Evolutionary conservation across 2,329 filamentous ascomycete species (phyloP), one percentile per base, ranked within the genome.

Genomic region (Beauveria caledonica): DNA sequence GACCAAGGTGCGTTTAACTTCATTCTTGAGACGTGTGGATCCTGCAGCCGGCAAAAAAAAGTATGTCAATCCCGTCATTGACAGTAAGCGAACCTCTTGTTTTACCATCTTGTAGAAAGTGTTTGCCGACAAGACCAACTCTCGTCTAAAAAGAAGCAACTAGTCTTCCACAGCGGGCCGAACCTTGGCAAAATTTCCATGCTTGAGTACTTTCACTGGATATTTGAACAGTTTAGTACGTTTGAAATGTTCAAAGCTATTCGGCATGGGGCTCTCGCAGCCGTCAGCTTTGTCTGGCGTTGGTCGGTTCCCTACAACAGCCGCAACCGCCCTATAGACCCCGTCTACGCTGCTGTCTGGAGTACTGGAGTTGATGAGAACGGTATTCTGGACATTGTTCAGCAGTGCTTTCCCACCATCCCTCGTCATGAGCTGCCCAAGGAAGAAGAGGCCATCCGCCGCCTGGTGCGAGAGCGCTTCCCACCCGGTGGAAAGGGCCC

Each of bases 301-400:
- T 66, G 64, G 63, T 64, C 64, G 7, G 63, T 66, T 19, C 62
- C 62, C 6, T 61, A 64, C 50, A 64, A 61, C 23, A 65, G 60
- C 39, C 61, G 64, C 25, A 63, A 66, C 45, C 61, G 63, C 13
- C 61, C 62, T 13, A 42, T 57, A 13, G 64, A 66, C 42, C 33
- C 45, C 7, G 39, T 63, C 13, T 66, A 64, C 36, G 58, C 62
- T 11, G 36, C 53, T 13, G 58, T 65, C 8, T 66, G 64, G 64
- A 52, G 42, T 5, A 58, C 39, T 1, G 27, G 44, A 1, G 19
- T 63, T 21, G 60, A 62, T 15, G 13, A 55, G 7, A 21, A 51
- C 13, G 40, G 21, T 17, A 52, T 62, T 13, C 55, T 49, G 13
- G 39, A 51, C 21, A 50, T 60, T 27, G 44, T 66, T 3, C 51